Evolutionary conservation across 2,329 filamentous ascomycete genomes (phyloP).

Genomic region (Exophiala calicioides): DNA sequence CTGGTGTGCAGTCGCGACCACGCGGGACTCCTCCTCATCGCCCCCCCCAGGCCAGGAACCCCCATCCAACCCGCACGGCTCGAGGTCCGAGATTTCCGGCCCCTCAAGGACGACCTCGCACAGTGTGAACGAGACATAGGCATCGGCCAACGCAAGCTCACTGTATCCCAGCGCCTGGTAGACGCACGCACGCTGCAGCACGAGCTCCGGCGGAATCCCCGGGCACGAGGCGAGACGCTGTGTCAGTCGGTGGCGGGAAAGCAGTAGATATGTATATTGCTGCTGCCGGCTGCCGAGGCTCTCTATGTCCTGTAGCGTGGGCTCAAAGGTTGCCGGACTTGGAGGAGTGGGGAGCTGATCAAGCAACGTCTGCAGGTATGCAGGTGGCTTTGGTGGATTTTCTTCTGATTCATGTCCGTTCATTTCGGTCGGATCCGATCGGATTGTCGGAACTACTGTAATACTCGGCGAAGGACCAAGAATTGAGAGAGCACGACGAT

Average conservation of each 20-base stretch:
- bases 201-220: slow-evolving; percentile 20
- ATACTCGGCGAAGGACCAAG: too few species aligned
- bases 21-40: slow-evolving; percentile 47
- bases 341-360: slow-evolving; percentile 1
- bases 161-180: slow-evolving; percentile 79
- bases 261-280: slow-evolving; percentile 18
- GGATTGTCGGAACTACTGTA: too few species aligned
- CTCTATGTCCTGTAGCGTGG: slow-evolving; percentile 13
- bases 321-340: not conserved
- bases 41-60: slow-evolving; percentile 22
- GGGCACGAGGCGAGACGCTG: slow-evolving; percentile 12
- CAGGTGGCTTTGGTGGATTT: not conserved
- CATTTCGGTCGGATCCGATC: too few species aligned
- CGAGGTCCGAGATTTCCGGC: slow-evolving; percentile 78
- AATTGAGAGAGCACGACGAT: too few species aligned
- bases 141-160: slow-evolving; percentile 85
- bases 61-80: slow-evolving; percentile 50
- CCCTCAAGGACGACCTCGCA: slow-evolving; percentile 61
- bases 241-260: slow-evolving; percentile 24
- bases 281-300: slow-evolving; percentile 3
- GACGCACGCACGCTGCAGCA: slow-evolving; percentile 61
- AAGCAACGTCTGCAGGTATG: slow-evolving; percentile 11
- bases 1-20: slow-evolving; percentile 31
- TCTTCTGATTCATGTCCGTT: too few species aligned
- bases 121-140: slow-evolving; percentile 85